Base-by-base conservation (phyloP, 805 yeast species). In the Zygoascus flipseniorum region DNA sequence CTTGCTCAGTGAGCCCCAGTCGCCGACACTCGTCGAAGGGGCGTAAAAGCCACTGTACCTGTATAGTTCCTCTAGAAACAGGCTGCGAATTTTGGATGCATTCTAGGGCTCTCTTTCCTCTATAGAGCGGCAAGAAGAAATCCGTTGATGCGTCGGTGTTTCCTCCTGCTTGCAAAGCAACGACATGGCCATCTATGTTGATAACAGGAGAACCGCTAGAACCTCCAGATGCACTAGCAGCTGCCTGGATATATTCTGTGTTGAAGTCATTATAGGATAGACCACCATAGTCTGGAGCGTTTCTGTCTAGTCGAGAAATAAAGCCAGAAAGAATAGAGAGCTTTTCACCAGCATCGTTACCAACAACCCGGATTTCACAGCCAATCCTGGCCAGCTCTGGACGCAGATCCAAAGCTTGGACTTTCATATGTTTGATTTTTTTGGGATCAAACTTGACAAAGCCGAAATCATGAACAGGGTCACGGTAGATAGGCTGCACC, bases 191-290 rank as follows among this genome's bases (percentile, higher is more conserved):
- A 60, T 86, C 84, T 45, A 85, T 81, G 67, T 89, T 85, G 1
- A 90, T 95, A n/a, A 90, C 97, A 0, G 97, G 97, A 2, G 96
- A 88, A 8, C 97, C 97, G 48, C 93, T 84, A 2, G 96, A 89
- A 2, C 97, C 97, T 31, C 97, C 97, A 16, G 95, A 85, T 0
- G 97, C 96, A 55, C 89, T 80, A 0, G 97, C 97, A 8, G 97
- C 97, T 0, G 97, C 97, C 70, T 89, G 96, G 53, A 89, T 87
- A 69, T 89, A 89, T 68, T 87, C 96, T 1, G 96, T 89, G 67
- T 89, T 89, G 76, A 89, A 89, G 73, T 89, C 97, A 65, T 87
- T 89, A 69, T 89, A 90, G 14, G 95, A 83, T 64, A 86, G 73
- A 28, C 81, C 82, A 48, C 97, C 97, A 63, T 90, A 90, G 58